Conservation (phyloP, 257 asterid species). For the Euphrasia confusa region DNA sequence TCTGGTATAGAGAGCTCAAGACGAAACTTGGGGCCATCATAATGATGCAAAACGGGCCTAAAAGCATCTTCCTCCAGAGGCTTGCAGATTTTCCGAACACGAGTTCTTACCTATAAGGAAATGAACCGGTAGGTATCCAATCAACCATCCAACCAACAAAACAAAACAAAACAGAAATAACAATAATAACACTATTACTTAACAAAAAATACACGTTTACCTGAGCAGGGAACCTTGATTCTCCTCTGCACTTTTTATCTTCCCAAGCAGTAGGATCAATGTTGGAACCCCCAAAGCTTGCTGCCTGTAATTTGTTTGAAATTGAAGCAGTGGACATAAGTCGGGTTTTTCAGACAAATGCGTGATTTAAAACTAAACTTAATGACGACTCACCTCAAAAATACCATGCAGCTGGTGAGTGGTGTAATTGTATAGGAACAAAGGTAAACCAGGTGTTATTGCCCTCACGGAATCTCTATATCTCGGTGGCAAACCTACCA, state of each 20-base stretch:
- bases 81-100: constrained; percentile 72
- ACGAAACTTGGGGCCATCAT: constrained; percentile 97
- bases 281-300: constrained; percentile 91
- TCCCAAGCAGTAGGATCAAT: constrained; percentile 99
- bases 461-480: constrained; percentile 95
- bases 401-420: constrained; percentile 59
- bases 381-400: constrained; percentile 55
- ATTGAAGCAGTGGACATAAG: background rate
- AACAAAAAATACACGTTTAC: constrained; percentile 22
- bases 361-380: background rate
- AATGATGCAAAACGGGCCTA: constrained; percentile 93
- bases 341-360: background rate
- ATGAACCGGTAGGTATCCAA: constrained; percentile 10
- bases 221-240: constrained; percentile 98
- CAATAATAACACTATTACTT: background rate
- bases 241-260: constrained; percentile 96
- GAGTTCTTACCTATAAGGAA: constrained; percentile 58
- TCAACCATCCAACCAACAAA: constrained; percentile 14
- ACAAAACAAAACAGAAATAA: background rate
- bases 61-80: constrained; percentile 94
- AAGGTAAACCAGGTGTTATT: constrained; percentile 89
- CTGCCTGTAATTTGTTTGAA: constrained; percentile 35
- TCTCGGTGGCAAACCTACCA: constrained; percentile 87
- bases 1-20: constrained; percentile 94
- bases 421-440: constrained; percentile 85